phyloP scores from a whole-genome alignment of 1,284 basidiomycete species.

The Cutaneotrichosporon spelunceum region DNA sequence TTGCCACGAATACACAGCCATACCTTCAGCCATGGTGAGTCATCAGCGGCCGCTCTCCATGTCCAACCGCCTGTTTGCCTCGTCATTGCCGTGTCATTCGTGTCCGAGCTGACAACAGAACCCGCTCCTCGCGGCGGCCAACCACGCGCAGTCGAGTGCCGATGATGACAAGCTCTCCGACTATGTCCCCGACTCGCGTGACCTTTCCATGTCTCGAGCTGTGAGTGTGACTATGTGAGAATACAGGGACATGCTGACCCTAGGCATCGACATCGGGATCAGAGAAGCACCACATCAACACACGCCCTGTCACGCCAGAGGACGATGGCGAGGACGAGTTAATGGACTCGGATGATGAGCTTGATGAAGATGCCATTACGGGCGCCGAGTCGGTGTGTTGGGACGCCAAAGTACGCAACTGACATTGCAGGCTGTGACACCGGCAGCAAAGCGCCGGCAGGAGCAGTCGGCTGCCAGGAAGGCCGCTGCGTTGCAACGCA shows the following conservation, averaged over 20 bases:
- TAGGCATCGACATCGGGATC: slow-evolving; percentile 44
- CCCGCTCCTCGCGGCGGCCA: slow-evolving; percentile 46
- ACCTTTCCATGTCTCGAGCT: slow-evolving; percentile 47
- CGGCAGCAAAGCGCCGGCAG: slow-evolving; percentile 35
- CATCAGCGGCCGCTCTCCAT: too few relatives aligned
- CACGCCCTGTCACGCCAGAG: slow-evolving; percentile 37
- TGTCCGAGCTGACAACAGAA: slow-evolving; percentile 31
- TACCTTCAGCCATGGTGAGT: slow-evolving; percentile 14
- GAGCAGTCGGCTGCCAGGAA: slow-evolving; percentile 37
- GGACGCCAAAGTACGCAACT: neutral
- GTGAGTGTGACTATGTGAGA: slow-evolving; percentile 30
- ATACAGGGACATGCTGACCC: slow-evolving; percentile 2
- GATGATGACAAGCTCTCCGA: slow-evolving; percentile 51
- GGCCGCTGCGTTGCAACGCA: slow-evolving; percentile 41
- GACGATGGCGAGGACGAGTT: slow-evolving; percentile 35
- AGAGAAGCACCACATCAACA: slow-evolving; percentile 43
- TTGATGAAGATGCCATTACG: slow-evolving; percentile 27
- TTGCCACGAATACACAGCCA: neutral
- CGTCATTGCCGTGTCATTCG: neutral
- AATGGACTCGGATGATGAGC: slow-evolving; percentile 33
- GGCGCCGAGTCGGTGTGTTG: slow-evolving; percentile 17
- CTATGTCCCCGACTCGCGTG: slow-evolving; percentile 46
- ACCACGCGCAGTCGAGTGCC: slow-evolving; percentile 24
- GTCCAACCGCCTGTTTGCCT: neutral
- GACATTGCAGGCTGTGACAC: slow-evolving; percentile 24